Evolutionary conservation across 2,329 filamentous ascomycete genomes (phyloP), one percentile per base, ranked within the genome.

Genomic region (Cadophora gregata): DNA sequence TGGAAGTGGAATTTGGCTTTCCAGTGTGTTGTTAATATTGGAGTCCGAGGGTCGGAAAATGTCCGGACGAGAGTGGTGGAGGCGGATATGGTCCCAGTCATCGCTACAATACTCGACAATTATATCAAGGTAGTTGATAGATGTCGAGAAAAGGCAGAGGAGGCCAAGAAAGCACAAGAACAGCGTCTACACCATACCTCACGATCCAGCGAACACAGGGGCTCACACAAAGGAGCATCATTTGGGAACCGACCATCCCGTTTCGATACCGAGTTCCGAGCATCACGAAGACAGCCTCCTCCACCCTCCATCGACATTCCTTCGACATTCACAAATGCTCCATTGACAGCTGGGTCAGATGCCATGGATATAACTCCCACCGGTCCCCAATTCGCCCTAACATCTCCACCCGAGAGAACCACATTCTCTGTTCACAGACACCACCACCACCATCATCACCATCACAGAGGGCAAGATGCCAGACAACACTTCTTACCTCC

Each of bases 1-100:
- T 99, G 96, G 96, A 98, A 98, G 81, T 99, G 96, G 96, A 99
- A 97, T 77, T 86, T 99, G 70, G 96, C 96, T 62, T 99, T 99
- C 79, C 96, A 98, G 80, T 99, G 96, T 79, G 94, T 98, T 71
- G 96, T 99, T 78, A 99, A 99, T 80, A 98, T 99, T 77, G 96
- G 96, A 65, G 95, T 99, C 67, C 88, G 96, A 73, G 96, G 96
- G 67, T 97, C 96, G 14, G 96, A 99, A 81, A 90, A 88, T 72
- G 96, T 99, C 67, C 88, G 96, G 73, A 98, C 96, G 66, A 87
- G 96, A 72, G 95, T 99, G 2, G 96, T 99, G 62, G 96, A 99
- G 81, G 96, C 96, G 70, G 96, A 99, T 80, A 97, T 99, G 92
- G 96, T 99, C 4, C 96, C 96, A 1, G 96, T 99, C 75, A 97